These are phyloP conservation scores for Fereydounia khargensis DNA, from an alignment of 1,284 basidiomycete genomes.

Conservation along the genomic window DNA sequence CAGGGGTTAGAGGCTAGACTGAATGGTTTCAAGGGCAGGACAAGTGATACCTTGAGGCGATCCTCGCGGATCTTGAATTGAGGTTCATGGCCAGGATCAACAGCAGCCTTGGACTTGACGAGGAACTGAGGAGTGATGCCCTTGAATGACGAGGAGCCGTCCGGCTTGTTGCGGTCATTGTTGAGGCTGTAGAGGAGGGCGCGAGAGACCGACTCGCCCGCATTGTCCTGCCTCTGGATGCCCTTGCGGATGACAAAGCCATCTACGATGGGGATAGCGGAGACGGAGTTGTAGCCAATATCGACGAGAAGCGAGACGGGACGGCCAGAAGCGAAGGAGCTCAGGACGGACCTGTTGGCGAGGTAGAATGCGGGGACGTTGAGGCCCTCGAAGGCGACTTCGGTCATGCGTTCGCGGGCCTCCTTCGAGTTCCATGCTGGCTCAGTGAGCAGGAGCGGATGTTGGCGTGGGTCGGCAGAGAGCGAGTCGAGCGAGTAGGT, in stretches of 20 bases:
- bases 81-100: constrained; percentile 69
- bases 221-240: constrained; percentile 57
- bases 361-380: constrained; percentile 93
- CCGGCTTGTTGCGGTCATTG: constrained; percentile 14
- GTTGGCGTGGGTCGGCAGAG: constrained; percentile 64
- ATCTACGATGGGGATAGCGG: constrained; percentile 92
- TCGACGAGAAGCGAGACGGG: constrained; percentile 93
- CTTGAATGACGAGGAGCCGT: constrained; percentile 7
- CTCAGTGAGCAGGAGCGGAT: constrained; percentile 90
- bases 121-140: constrained; percentile 68
- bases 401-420: constrained; percentile 86
- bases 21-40: too few relatives aligned
- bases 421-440: constrained; percentile 90
- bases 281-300: constrained; percentile 81
- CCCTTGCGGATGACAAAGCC: constrained; percentile 97
- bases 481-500: constrained; percentile 34
- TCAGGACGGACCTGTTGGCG: constrained; percentile 91
- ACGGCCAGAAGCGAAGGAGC: constrained; percentile 93
- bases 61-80: constrained; percentile 57
- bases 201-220: constrained; percentile 38
- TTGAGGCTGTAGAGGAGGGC: constrained; percentile 39
- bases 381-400: constrained; percentile 96
- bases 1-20: too few relatives aligned
- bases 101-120: constrained; percentile 70
- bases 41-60: too few relatives aligned